phyloP scores from a whole-genome alignment of 345 rosid species.

The Arabidopsis suecica region DNA sequence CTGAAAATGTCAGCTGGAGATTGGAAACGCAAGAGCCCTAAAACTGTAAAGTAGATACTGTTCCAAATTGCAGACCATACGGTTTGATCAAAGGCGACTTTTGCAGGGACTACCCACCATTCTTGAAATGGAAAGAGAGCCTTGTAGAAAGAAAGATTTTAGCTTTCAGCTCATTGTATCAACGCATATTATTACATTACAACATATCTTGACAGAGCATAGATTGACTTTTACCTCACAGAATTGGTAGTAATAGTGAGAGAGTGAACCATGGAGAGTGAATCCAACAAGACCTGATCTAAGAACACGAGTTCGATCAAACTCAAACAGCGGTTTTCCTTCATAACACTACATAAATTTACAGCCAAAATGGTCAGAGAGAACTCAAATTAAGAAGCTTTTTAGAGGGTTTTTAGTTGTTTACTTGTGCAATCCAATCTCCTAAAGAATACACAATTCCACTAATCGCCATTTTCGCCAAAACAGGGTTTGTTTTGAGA shows the following conservation, averaged over 20 bases:
- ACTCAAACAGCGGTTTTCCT: constrained; percentile 84
- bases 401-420: not conserved
- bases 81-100: constrained; percentile 88
- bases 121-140: constrained; percentile 80
- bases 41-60: constrained; percentile 68
- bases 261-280: constrained; percentile 92
- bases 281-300: constrained; percentile 96
- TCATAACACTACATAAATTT: constrained; percentile 68
- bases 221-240: constrained; percentile 66
- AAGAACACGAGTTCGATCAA: constrained; percentile 64
- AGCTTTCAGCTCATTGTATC: constrained; percentile 26
- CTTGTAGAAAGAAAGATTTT: constrained; percentile 46
- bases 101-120: constrained; percentile 97
- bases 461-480: constrained; percentile 96
- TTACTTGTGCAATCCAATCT: constrained; percentile 98
- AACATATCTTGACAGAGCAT: not conserved
- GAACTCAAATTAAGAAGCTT: not conserved
- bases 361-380: constrained; percentile 2
- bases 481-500: constrained; percentile 81
- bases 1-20: constrained; percentile 59
- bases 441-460: constrained; percentile 86
- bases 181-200: too few species aligned
- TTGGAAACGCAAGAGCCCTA: constrained; percentile 79
- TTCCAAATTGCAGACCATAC: constrained; percentile 92
- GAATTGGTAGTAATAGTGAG: constrained; percentile 88